Percentiles rank a stretch among this genome's conserved stretches.
Evolutionary conservation across 139 green algal genomes (phyloP).

Genomic region (Volvox africanus): DNA sequence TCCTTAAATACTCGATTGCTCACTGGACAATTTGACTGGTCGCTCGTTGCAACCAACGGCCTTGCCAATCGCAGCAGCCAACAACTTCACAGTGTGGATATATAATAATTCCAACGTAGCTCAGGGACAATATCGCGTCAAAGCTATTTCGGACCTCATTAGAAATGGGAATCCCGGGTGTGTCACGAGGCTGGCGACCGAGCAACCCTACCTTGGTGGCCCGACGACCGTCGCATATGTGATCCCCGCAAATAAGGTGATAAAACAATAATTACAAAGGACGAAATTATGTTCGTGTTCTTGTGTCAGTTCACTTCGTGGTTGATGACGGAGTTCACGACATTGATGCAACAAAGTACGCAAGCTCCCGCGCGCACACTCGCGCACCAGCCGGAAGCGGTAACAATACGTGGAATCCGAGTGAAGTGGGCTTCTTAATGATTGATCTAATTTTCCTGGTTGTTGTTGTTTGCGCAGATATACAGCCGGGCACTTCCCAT

Average conservation of each 20-base stretch:
- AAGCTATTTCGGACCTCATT: not conserved
- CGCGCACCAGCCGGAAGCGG: no score
- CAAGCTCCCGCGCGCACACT: no score
- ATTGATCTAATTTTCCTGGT: no score
- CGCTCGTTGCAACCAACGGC: not conserved
- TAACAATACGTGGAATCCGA: no score
- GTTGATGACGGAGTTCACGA: no score
- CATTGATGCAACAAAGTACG: no score
- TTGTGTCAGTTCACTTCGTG: no score
- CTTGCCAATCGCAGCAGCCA: not conserved
- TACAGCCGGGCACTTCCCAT: no score
- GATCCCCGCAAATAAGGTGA: not conserved
- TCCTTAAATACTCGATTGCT: no score
- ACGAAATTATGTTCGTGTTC: not conserved
- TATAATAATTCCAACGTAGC: not conserved
- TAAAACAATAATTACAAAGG: not conserved
- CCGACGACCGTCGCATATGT: not conserved
- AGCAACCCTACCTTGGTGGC: conserved; percentile 3
- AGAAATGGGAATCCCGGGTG: not conserved
- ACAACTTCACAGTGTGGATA: not conserved
- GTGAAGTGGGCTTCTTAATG: no score
- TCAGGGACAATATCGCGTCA: not conserved
- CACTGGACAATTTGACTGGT: not conserved
- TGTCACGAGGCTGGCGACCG: not conserved
- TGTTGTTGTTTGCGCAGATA: no score